Conservation (phyloP, 2,329 filamentous ascomycete genomes). For the Hypoxylon rubiginosum region DNA sequence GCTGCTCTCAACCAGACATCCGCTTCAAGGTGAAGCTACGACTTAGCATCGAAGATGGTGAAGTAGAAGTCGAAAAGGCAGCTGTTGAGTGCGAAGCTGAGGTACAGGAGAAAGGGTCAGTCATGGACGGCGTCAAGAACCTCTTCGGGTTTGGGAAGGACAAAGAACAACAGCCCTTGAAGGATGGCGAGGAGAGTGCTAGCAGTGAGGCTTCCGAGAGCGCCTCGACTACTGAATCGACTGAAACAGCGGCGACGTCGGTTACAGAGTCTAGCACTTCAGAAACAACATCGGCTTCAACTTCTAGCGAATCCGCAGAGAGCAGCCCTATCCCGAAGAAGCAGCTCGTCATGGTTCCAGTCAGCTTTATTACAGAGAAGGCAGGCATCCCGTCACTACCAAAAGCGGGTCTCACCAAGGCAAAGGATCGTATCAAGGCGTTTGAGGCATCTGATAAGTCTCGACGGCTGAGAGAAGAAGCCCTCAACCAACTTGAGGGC, state of each 20-base stretch:
- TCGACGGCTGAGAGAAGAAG: slow-evolving; percentile 83
- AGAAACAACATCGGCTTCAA: slow-evolving; percentile 53
- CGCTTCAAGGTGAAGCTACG: slow-evolving; percentile 83
- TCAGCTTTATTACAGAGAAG: slow-evolving; percentile 65
- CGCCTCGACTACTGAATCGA: slow-evolving; percentile 59
- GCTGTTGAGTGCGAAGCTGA: slow-evolving; percentile 88
- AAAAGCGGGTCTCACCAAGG: slow-evolving; percentile 62
- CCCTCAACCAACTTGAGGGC: slow-evolving; percentile 90
- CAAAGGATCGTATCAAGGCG: slow-evolving; percentile 80
- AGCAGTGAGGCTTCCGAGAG: slow-evolving; percentile 60
- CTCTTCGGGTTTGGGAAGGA: slow-evolving; percentile 94
- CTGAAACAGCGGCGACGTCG: slow-evolving; percentile 60
- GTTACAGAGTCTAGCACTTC: slow-evolving; percentile 54
- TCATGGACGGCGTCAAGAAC: slow-evolving; percentile 96
- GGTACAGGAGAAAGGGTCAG: slow-evolving; percentile 73
- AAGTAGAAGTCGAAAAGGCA: slow-evolving; percentile 83
- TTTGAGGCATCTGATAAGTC: slow-evolving; percentile 89
- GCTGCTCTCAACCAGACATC: slow-evolving; percentile 82
- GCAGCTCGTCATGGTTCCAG: slow-evolving; percentile 68
- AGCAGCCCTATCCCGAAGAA: slow-evolving; percentile 69
- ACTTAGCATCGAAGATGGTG: slow-evolving; percentile 78
- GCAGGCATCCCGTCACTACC: slow-evolving; percentile 64
- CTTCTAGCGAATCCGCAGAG: slow-evolving; percentile 64
- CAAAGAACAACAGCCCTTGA: slow-evolving; percentile 84
- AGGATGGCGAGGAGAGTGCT: slow-evolving; percentile 68